Evolutionary conservation across 257 asterid genomes (phyloP).

Genomic region (Coffea eugenioides): DNA sequence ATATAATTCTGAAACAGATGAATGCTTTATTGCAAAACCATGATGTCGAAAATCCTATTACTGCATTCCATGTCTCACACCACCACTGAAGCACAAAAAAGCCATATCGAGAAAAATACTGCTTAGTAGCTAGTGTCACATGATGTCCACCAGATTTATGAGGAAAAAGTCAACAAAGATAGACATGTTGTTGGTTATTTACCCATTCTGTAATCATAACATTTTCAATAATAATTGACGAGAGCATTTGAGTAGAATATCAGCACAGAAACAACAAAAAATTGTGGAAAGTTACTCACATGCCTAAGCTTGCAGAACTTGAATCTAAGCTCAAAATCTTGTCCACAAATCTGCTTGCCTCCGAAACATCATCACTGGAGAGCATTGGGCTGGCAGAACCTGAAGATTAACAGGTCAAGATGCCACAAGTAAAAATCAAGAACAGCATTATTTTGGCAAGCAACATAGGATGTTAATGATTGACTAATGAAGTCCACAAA

Average conservation of each 20-base stretch:
- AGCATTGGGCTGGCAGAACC: slow-evolving; percentile 95
- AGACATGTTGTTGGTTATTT: background rate
- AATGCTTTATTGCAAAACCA: background rate
- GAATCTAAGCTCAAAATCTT: slow-evolving; percentile 47
- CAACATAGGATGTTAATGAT: background rate
- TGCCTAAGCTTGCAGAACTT: slow-evolving; percentile 49
- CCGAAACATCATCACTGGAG: slow-evolving; percentile 69
- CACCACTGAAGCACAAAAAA: background rate
- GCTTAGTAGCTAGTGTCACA: background rate
- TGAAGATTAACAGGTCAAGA: slow-evolving; percentile 36
- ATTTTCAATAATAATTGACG: background rate
- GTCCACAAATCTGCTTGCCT: slow-evolving; percentile 59
- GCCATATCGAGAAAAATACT: background rate
- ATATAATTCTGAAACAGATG: background rate
- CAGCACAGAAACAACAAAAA: background rate
- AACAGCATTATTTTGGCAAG: background rate
- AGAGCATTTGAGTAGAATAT: background rate
- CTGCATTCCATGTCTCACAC: background rate
- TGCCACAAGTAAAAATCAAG: slow-evolving; percentile 9
- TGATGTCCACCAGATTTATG: background rate
- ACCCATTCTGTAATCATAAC: background rate
- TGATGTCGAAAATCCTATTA: background rate
- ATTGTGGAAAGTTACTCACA: slow-evolving; percentile 52
- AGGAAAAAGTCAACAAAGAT: background rate
- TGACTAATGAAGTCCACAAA: background rate